phyloP scores from a whole-genome alignment of 2,329 filamentous ascomycete species.

The Aspergillus phoenicis region DNA sequence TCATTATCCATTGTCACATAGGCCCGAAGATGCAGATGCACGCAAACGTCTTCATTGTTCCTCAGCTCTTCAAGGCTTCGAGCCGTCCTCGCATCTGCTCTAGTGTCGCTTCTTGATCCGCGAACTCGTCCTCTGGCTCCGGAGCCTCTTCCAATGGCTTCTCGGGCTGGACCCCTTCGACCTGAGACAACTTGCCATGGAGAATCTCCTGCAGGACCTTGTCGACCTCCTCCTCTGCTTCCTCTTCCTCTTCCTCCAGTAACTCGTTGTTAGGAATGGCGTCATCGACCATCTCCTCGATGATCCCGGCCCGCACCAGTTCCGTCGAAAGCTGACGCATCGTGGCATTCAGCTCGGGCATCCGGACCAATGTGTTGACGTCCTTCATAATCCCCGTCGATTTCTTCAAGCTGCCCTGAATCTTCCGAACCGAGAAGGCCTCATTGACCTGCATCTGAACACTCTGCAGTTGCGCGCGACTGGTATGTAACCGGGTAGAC shows the following conservation, averaged over 20 bases:
- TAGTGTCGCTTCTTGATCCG: conserved; percentile 86
- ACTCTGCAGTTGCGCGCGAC: conserved; percentile 86
- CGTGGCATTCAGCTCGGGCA: conserved; percentile 84
- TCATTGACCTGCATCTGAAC: conserved; percentile 98
- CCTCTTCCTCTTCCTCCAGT: conserved; percentile 70
- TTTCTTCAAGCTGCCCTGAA: conserved; percentile 85
- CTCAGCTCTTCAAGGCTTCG: conserved; percentile 85
- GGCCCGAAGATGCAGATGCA: not conserved
- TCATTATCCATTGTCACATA: not conserved
- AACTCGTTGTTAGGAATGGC: conserved; percentile 73
- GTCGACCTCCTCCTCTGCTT: conserved; percentile 84
- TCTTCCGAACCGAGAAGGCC: conserved; percentile 92
- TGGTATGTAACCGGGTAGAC: conserved; percentile 72
- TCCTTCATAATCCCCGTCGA: conserved; percentile 96
- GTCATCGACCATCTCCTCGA: conserved; percentile 96
- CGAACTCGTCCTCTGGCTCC: conserved; percentile 69
- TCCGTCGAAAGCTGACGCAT: conserved; percentile 88
- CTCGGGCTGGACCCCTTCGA: conserved; percentile 59
- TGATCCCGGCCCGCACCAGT: conserved; percentile 91
- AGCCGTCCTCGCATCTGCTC: conserved; percentile 91
- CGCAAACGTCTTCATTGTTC: not conserved
- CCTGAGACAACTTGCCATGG: conserved; percentile 75
- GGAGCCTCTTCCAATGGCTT: conserved; percentile 56
- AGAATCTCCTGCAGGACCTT: conserved; percentile 90
- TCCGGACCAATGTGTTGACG: conserved; percentile 79